A percentile compares a stretch with the other conserved stretches of the same genome.
phyloP scores from a whole-genome alignment of 2,329 filamentous ascomycete species.

The Coniochaeta hoffmannii region DNA sequence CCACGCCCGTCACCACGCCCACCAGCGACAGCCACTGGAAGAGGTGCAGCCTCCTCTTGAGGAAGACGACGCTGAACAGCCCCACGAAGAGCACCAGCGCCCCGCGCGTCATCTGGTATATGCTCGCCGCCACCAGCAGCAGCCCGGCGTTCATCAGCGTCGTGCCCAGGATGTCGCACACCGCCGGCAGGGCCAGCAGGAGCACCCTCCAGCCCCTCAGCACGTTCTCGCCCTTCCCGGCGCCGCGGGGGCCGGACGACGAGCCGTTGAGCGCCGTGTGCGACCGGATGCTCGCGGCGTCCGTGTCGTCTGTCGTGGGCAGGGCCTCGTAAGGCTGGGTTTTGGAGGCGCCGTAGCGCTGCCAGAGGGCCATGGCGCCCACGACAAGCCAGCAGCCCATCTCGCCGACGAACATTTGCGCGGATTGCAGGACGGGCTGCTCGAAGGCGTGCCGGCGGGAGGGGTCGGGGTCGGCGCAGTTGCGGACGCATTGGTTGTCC shows the following conservation, averaged over 20 bases:
- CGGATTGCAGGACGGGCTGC: conserved; percentile 91
- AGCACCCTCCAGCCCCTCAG: conserved; percentile 65
- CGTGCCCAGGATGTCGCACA: conserved; percentile 90
- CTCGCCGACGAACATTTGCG: conserved; percentile 97
- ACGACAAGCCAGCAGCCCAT: conserved; percentile 94
- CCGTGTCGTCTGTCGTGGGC: conserved; percentile 37
- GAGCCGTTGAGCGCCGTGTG: conserved; percentile 36
- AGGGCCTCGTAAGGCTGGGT: conserved; percentile 57
- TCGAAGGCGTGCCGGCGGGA: conserved; percentile 70
- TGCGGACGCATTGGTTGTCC: conserved; percentile 94
- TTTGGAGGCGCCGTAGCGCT: conserved; percentile 40
- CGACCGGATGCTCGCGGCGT: conserved; percentile 34
- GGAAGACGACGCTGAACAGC: conserved; percentile 86
- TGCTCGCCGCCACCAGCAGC: conserved; percentile 87
- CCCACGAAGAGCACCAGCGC: conserved; percentile 94
- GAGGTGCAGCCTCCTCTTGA: conserved; percentile 68
- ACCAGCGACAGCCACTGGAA: conserved; percentile 91
- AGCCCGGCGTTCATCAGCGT: conserved; percentile 96
- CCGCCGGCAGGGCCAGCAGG: conserved; percentile 75
- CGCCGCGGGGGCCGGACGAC: conserved; percentile 20
- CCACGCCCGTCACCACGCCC: conserved; percentile 82
- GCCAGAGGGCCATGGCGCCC: conserved; percentile 59
- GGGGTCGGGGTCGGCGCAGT: conserved; percentile 68
- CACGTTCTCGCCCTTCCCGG: conserved; percentile 39
- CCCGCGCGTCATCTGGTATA: conserved; percentile 98